These are phyloP conservation scores for Trypanosoma lewisi DNA, from an alignment of 208 protist genomes.

Conservation along the genomic window DNA sequence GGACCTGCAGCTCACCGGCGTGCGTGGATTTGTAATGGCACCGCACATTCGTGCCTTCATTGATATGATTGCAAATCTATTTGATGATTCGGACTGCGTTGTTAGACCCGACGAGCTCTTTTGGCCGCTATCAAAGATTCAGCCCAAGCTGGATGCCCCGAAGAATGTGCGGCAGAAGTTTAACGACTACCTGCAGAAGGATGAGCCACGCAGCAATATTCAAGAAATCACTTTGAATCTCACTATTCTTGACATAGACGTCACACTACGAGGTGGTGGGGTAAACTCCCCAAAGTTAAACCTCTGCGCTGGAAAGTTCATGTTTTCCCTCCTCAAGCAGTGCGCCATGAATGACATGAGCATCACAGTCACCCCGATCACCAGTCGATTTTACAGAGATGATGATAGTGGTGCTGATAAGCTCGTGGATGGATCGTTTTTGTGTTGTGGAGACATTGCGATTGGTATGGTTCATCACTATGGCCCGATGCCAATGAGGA, in stretches of 20 bases:
- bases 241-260: slow-evolving; percentile 50
- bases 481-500: slow-evolving; percentile 68
- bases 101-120: slow-evolving; percentile 80
- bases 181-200: slow-evolving; percentile 61
- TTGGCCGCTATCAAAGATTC: slow-evolving; percentile 79
- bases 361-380: slow-evolving; percentile 60
- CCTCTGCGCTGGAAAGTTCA: slow-evolving; percentile 32
- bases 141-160: slow-evolving; percentile 62
- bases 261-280: slow-evolving; percentile 13
- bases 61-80: slow-evolving; percentile 63
- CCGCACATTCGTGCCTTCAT: slow-evolving; percentile 69
- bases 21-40: slow-evolving; percentile 59
- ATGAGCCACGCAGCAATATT: slow-evolving; percentile 59
- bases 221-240: slow-evolving; percentile 62
- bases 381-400: slow-evolving; percentile 28
- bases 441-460: slow-evolving; percentile 55
- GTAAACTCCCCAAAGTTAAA: slow-evolving; percentile 20
- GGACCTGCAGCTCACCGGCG: slow-evolving; percentile 55
- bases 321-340: slow-evolving; percentile 72
- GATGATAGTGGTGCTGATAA: too few relatives aligned
- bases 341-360: slow-evolving; percentile 52
- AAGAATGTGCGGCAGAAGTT: slow-evolving; percentile 80
- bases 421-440: slow-evolving; percentile 17
- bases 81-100: slow-evolving; percentile 58
- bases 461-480: slow-evolving; percentile 65